phyloP scores from a whole-genome alignment of 2,329 filamentous ascomycete species.

The Alternaria dauci region DNA sequence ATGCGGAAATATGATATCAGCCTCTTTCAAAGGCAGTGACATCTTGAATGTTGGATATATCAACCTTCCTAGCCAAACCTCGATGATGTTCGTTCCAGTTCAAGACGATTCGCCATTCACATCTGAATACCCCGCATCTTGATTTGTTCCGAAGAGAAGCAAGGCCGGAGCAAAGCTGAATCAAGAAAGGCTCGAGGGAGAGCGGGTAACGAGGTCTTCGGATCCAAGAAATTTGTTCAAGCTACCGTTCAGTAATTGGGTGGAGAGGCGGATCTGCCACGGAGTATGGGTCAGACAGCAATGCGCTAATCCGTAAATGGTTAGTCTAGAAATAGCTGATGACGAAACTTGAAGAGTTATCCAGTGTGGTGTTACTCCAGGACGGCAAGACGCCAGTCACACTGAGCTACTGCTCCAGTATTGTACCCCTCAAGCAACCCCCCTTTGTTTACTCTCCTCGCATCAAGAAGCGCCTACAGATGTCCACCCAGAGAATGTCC shows the following conservation, averaged over 20 bases:
- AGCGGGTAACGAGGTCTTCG: background rate
- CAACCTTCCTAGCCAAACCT: background rate
- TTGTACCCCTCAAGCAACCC: background rate
- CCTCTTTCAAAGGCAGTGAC: conserved; percentile 38
- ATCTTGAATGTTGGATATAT: conserved; percentile 18
- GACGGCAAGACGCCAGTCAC: background rate
- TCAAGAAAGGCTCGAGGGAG: too few relatives aligned
- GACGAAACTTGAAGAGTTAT: background rate
- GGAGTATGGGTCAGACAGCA: background rate
- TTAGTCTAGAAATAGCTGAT: background rate
- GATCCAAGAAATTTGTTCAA: background rate
- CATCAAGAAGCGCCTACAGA: conserved; percentile 28
- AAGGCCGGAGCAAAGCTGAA: background rate
- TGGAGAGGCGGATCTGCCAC: background rate
- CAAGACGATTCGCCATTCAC: background rate
- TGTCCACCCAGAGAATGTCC: conserved; percentile 28
- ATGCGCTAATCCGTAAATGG: background rate
- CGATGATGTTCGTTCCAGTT: background rate
- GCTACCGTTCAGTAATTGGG: background rate
- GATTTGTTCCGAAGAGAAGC: background rate
- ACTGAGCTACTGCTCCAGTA: background rate
- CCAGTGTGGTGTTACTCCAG: background rate
- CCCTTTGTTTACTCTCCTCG: conserved; percentile 56
- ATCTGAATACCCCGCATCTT: conserved; percentile 15
- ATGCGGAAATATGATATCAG: conserved; percentile 63